Base-by-base conservation (phyloP, 495 filamentous ascomycete species). In the Penicillium crystallinum region DNA sequence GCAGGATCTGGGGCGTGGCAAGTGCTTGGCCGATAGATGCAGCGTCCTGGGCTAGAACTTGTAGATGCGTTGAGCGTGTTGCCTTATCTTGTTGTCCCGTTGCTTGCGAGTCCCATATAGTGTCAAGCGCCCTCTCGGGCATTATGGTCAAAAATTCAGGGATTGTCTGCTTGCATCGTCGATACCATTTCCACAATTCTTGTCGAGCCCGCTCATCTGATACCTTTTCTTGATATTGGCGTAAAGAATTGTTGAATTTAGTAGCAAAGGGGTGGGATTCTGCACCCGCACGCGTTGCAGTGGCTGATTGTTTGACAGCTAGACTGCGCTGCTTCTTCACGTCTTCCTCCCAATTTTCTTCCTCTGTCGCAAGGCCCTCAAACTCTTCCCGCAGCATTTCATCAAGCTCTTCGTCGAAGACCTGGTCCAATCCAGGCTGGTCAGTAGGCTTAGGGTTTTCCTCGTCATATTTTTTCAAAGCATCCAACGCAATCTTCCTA, bases 41-140 rank as follows among this genome's bases (percentile, higher is more conserved):
- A 64, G 86, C 82, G 56, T 90, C 88, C 60, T 81, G 74, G 6
- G 78, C 70, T 12, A 91, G 68, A 10, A 68, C 59, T 48, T 82
- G 79, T 15, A 88, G 58, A 66, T 84, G 83, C 11, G 71, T 65
- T 65, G 84, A 78, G 33, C 81, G 81, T 30, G 65, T 55, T 22
- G 57, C 2, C 14, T 47, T 33, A 0, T 62, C 42, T 41, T 80
- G 73, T 23, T 77, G 62, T 54, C 78, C 77, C 8, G 74, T 63
- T 3, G 67, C 53, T 77, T 80, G 70, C 46, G 78, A 60, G 41
- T 64, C 41, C 71, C 66, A 75, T 64, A 85, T 43, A 51, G 70
- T 19, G 46, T 64, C 65, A 61, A 76, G 43, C 54, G 62, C 58
- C 42, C 67, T 63, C 39, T 70, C 47, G 17, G 72, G 54, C 30